Evolutionary conservation across 2,329 filamentous ascomycete species (phyloP).

Genomic region (Sporothrix pseudoabietina): DNA sequence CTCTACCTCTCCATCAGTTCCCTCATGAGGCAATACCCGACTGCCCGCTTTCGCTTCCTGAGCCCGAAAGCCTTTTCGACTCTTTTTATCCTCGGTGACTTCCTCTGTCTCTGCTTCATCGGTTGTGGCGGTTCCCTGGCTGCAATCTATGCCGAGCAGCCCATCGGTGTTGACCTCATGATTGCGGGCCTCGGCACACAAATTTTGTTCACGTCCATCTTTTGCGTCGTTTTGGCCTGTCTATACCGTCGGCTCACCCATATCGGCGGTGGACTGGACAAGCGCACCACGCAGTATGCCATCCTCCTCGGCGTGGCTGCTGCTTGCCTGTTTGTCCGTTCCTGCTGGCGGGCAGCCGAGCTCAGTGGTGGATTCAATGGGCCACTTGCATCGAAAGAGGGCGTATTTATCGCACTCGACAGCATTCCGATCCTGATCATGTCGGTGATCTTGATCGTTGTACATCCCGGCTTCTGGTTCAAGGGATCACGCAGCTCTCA

Average conservation of each 20-base stretch:
- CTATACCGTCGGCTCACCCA: neutral
- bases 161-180: constrained; percentile 35
- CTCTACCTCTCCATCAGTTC: constrained; percentile 34
- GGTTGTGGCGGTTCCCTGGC: constrained; percentile 34
- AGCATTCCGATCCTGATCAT: constrained; percentile 33
- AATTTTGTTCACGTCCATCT: constrained; percentile 34
- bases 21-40: constrained; percentile 25
- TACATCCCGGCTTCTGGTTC: constrained; percentile 23
- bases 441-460: constrained; percentile 29
- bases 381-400: constrained; percentile 32
- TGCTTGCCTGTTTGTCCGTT: constrained; percentile 33
- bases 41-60: constrained; percentile 25
- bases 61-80: constrained; percentile 31
- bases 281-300: neutral
- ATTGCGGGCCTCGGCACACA: constrained; percentile 34
- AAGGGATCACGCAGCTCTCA: neutral
- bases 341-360: constrained; percentile 34
- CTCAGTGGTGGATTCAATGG: constrained; percentile 35
- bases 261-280: neutral
- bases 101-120: constrained; percentile 35
- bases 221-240: constrained; percentile 27
- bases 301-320: constrained; percentile 25
- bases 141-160: constrained; percentile 33
- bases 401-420: constrained; percentile 33
- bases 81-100: constrained; percentile 34